Percentiles rank a stretch among this genome's conserved stretches.
phyloP scores from a whole-genome alignment of 495 filamentous ascomycete genomes.

The Penicillium verhagenii region DNA sequence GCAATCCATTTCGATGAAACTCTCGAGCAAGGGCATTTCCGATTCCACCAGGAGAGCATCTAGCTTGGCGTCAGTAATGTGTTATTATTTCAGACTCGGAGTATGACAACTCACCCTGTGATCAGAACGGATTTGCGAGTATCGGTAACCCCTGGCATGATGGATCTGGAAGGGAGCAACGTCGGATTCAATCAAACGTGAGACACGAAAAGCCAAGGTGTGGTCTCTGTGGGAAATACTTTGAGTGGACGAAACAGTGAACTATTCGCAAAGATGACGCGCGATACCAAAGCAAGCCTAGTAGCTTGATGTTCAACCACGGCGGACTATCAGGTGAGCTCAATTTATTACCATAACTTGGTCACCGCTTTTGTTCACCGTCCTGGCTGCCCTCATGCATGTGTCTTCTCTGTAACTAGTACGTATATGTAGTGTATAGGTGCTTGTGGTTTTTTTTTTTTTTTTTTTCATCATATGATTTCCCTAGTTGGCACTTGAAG shows the following conservation, averaged over 20 bases:
- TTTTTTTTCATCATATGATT: too few relatives aligned
- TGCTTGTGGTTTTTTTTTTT: too few relatives aligned
- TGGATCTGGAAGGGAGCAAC: not conserved
- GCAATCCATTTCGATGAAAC: constrained; percentile 50
- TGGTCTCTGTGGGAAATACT: not conserved
- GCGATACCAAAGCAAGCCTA: not conserved
- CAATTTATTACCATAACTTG: too few relatives aligned
- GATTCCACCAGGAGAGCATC: constrained; percentile 58
- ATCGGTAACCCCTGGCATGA: constrained; percentile 29
- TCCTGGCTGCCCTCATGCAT: too few relatives aligned
- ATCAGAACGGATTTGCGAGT: constrained; percentile 45
- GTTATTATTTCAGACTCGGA: not conserved
- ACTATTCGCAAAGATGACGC: not conserved
- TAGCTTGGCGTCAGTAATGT: constrained; percentile 12
- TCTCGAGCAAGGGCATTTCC: constrained; percentile 57
- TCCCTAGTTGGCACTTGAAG: too few relatives aligned
- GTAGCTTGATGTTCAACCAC: too few relatives aligned
- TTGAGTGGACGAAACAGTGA: not conserved
- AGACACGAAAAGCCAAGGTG: not conserved
- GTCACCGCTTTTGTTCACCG: too few relatives aligned
- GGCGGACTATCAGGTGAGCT: too few relatives aligned
- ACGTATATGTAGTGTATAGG: too few relatives aligned
- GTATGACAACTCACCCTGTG: constrained; percentile 39
- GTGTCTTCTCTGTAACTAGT: too few relatives aligned
- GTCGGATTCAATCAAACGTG: not conserved